Conservation (phyloP, 2,329 filamentous ascomycete genomes). For the Capronia coronata region DNA sequence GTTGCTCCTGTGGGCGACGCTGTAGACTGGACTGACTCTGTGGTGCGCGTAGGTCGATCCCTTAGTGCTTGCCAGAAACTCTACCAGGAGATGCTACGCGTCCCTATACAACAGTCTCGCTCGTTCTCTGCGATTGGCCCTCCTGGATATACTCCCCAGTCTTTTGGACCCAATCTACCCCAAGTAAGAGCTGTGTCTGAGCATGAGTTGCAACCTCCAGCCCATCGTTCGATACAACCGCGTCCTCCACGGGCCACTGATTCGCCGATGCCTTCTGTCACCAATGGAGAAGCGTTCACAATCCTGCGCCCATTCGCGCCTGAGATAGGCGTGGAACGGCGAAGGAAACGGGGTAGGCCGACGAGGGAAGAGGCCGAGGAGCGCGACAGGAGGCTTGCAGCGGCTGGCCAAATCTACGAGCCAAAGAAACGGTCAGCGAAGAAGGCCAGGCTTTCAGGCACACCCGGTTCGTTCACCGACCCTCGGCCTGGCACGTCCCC, state of each 20-base stretch:
- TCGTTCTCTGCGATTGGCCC: conserved; percentile 9
- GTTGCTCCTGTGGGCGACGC: neutral
- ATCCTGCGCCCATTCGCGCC: conserved; percentile 18
- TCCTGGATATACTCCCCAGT: conserved; percentile 7
- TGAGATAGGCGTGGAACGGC: conserved; percentile 17
- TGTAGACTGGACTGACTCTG: conserved; percentile 8
- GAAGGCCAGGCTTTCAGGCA: conserved; percentile 25
- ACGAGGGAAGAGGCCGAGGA: conserved; percentile 29
- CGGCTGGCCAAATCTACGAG: conserved; percentile 26
- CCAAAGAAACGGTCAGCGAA: conserved; percentile 27
- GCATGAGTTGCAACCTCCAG: conserved; percentile 13
- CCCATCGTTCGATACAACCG: conserved; percentile 24
- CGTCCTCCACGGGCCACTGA: conserved; percentile 25
- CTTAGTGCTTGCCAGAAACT: conserved; percentile 22
- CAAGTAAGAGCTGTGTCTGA: conserved; percentile 16
- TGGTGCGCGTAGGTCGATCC: conserved; percentile 22
- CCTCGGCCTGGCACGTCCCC: conserved; percentile 14
- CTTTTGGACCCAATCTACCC: conserved; percentile 6
- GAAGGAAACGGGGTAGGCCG: conserved; percentile 27
- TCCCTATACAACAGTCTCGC: conserved; percentile 3
- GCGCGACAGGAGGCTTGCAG: conserved; percentile 24
- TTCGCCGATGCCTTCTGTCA: conserved; percentile 24
- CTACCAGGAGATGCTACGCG: conserved; percentile 16
- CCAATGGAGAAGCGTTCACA: conserved; percentile 22
- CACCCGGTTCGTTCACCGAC: conserved; percentile 18